Evolutionary conservation across 257 asterid species (phyloP).

Genomic region (Solanum chiquidenum): DNA sequence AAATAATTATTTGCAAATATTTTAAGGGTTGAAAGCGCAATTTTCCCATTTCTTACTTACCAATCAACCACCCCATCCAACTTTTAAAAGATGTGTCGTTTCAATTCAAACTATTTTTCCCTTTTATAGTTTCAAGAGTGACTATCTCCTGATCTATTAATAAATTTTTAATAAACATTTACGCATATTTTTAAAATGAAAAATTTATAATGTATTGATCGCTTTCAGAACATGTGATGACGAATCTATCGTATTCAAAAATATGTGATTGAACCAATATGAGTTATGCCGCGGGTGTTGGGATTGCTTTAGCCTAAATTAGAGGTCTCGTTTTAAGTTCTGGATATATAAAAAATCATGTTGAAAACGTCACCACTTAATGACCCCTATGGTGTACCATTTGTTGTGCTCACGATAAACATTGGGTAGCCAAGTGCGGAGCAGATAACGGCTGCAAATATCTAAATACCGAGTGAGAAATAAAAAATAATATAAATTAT

Average conservation of each 20-base stretch:
- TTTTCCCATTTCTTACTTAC: background rate
- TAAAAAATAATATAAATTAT: too few relatives aligned
- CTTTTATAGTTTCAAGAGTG: background rate
- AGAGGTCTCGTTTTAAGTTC: too few relatives aligned
- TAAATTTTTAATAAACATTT: background rate
- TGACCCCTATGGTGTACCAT: too few relatives aligned
- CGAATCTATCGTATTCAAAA: background rate
- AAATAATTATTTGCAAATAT: background rate
- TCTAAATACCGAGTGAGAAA: too few relatives aligned
- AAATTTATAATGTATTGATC: background rate
- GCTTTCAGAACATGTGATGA: background rate
- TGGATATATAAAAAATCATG: too few relatives aligned
- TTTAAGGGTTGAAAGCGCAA: background rate
- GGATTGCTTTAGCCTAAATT: fast-evolving
- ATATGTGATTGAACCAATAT: background rate
- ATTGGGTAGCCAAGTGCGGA: too few relatives aligned
- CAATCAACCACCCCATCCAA: background rate
- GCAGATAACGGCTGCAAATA: too few relatives aligned
- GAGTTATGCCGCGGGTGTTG: fast-evolving
- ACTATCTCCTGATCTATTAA: background rate
- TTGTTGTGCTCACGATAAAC: too few relatives aligned
- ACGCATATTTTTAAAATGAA: background rate
- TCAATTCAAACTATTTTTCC: background rate
- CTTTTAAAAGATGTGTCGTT: background rate
- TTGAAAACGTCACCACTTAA: too few relatives aligned